Percentiles rank a stretch among this genome's conserved stretches.
Evolutionary conservation across 1,284 basidiomycete genomes (phyloP).

Genomic region (Tylopilus orsonianus): DNA sequence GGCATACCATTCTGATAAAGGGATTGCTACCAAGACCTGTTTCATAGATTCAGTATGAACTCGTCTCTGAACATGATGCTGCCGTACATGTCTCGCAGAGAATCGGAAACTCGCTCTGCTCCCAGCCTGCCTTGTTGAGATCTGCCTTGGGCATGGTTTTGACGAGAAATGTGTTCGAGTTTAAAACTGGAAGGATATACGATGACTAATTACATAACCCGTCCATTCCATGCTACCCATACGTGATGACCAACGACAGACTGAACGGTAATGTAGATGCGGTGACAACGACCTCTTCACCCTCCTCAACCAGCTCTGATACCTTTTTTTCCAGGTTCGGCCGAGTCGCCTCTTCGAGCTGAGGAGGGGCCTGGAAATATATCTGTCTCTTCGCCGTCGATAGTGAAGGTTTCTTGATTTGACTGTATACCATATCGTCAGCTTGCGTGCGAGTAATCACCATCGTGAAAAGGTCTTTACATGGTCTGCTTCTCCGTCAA

Average conservation of each 20-base stretch:
- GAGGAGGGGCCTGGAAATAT: slow-evolving; percentile 91
- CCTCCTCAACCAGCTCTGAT: slow-evolving; percentile 73
- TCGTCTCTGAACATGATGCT: background rate
- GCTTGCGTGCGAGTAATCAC: background rate
- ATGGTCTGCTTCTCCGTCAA: slow-evolving; percentile 84
- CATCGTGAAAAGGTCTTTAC: slow-evolving; percentile 47
- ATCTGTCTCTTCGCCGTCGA: slow-evolving; percentile 70
- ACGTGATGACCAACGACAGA: slow-evolving; percentile 69
- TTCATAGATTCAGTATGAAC: slow-evolving; percentile 12
- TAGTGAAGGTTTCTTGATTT: slow-evolving; percentile 91
- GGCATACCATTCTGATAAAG: slow-evolving; percentile 83
- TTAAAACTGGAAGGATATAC: slow-evolving; percentile 12
- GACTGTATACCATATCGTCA: slow-evolving; percentile 50
- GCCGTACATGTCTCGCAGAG: slow-evolving; percentile 87
- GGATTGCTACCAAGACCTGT: slow-evolving; percentile 85
- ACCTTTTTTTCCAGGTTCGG: slow-evolving; percentile 88
- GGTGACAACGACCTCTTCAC: slow-evolving; percentile 84
- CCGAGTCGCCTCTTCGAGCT: slow-evolving; percentile 84
- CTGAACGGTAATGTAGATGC: slow-evolving; percentile 87
- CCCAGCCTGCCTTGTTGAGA: slow-evolving; percentile 90
- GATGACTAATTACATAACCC: slow-evolving; percentile 31
- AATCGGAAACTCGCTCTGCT: slow-evolving; percentile 88
- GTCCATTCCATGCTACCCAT: slow-evolving; percentile 39
- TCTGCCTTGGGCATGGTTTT: slow-evolving; percentile 70
- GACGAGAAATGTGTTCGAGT: background rate